phyloP scores from a whole-genome alignment of 2,329 filamentous ascomycete species.

The Fusarium heterosporum region DNA sequence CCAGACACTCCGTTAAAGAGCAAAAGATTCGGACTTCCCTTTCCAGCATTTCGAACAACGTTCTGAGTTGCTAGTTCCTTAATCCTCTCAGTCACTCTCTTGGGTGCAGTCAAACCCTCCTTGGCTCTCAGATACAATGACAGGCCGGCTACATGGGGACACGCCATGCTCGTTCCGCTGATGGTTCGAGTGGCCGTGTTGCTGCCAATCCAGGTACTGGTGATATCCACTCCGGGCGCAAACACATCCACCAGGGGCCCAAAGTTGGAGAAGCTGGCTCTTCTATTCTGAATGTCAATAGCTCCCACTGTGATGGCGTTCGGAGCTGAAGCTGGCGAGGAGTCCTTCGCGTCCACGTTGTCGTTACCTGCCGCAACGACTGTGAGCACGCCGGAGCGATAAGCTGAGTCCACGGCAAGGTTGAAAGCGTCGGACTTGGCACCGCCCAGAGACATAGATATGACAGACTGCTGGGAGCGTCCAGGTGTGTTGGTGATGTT shows the following conservation, averaged over 20 bases:
- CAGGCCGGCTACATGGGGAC: constrained; percentile 71
- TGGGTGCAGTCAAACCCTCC: constrained; percentile 55
- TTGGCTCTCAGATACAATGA: constrained; percentile 61
- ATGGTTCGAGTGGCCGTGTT: constrained; percentile 58
- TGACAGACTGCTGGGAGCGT: constrained; percentile 58
- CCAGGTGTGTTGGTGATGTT: constrained; percentile 55
- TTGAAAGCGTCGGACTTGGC: constrained; percentile 60
- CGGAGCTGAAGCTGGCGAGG: constrained; percentile 61
- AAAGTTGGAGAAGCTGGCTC: constrained; percentile 63
- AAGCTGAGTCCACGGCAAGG: constrained; percentile 60
- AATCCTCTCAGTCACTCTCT: constrained; percentile 57
- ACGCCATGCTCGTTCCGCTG: constrained; percentile 72
- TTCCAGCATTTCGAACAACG: constrained; percentile 51
- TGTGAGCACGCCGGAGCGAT: constrained; percentile 60
- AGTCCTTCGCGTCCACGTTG: constrained; percentile 53
- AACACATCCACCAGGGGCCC: constrained; percentile 62
- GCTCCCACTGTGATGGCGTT: constrained; percentile 66
- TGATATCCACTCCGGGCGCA: constrained; percentile 60
- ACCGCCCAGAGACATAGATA: constrained; percentile 68
- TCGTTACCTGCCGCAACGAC: constrained; percentile 68
- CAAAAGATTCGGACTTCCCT: constrained; percentile 58
- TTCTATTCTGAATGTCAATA: constrained; percentile 53
- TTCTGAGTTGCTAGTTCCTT: constrained; percentile 56
- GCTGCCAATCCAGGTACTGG: constrained; percentile 60
- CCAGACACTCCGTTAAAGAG: constrained; percentile 60